These are phyloP conservation scores for Chytridium lagenaria DNA, from an alignment of 371 early-diverging fungal genomes.

Conservation along the genomic window DNA sequence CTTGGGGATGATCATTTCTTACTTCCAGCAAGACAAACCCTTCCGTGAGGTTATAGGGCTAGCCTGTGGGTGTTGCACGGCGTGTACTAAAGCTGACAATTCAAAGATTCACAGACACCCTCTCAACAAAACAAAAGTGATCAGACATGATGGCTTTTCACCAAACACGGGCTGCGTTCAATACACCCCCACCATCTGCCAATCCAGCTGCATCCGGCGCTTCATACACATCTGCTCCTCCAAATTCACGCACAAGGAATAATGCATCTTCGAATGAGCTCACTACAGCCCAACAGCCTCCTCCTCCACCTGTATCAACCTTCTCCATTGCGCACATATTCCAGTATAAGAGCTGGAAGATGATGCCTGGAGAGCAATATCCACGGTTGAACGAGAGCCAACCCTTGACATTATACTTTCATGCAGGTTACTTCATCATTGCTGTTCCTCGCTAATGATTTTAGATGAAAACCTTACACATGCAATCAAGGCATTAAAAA, in stretches of 20 bases:
- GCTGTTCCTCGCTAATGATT: too few relatives aligned
- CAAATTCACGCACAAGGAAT: too few relatives aligned
- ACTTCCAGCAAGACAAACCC: too few relatives aligned
- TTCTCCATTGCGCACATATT: conserved; percentile 41
- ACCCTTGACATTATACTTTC: conserved; percentile 47
- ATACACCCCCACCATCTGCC: not conserved
- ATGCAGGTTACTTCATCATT: too few relatives aligned
- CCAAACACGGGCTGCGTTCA: not conserved
- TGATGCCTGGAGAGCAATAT: conserved; percentile 8
- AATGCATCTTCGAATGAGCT: too few relatives aligned
- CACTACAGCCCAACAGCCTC: too few relatives aligned
- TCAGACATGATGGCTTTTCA: not conserved
- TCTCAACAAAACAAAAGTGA: not conserved
- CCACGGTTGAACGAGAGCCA: conserved; percentile 49
- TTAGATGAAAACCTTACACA: conserved; percentile 48
- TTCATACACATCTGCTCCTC: not conserved
- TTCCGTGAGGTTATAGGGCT: too few relatives aligned
- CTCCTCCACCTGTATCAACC: not conserved
- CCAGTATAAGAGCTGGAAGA: conserved; percentile 33
- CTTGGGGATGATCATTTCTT: conserved; percentile 36
- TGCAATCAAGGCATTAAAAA: conserved; percentile 42
- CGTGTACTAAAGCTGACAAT: too few relatives aligned
- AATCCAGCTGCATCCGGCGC: not conserved
- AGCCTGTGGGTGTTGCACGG: too few relatives aligned
- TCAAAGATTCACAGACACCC: too few relatives aligned